Conservation (phyloP, 352 stramenopile genomes). For the Phytophthora nicotianae region DNA sequence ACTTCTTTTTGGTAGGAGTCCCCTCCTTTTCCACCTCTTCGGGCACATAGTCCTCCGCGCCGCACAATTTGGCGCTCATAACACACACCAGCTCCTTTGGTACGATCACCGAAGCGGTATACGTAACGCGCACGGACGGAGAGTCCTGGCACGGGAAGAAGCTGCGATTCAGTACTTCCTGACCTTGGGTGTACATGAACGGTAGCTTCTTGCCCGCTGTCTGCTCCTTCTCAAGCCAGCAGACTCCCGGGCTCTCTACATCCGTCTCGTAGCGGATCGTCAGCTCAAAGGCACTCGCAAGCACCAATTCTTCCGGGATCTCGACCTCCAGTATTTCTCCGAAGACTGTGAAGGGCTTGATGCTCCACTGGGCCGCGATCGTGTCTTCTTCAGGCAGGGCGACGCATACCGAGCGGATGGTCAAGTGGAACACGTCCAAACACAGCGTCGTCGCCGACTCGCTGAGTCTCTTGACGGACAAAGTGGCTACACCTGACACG, state of each 20-base stretch:
- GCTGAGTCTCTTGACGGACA: slow-evolving; percentile 41
- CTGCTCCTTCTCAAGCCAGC: slow-evolving; percentile 85
- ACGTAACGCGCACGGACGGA: slow-evolving; percentile 95
- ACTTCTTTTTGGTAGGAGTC: slow-evolving; percentile 37
- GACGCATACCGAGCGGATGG: slow-evolving; percentile 51
- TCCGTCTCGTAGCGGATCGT: slow-evolving; percentile 71
- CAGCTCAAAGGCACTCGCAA: slow-evolving; percentile 30
- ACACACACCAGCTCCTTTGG: slow-evolving; percentile 91
- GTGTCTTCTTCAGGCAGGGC: slow-evolving; percentile 17
- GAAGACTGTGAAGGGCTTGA: slow-evolving; percentile 71
- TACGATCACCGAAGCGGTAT: slow-evolving; percentile 92
- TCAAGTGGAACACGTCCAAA: slow-evolving; percentile 70
- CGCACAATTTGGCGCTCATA: slow-evolving; percentile 75
- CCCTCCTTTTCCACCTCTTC: slow-evolving; percentile 20
- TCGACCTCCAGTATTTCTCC: slow-evolving; percentile 60
- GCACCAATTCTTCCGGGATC: slow-evolving; percentile 38
- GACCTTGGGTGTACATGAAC: slow-evolving; percentile 88
- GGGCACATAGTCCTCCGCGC: slow-evolving; percentile 26
- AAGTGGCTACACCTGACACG: slow-evolving; percentile 40
- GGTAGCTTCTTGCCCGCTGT: slow-evolving; percentile 77
- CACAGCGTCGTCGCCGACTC: slow-evolving; percentile 26
- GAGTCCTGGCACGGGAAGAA: slow-evolving; percentile 93
- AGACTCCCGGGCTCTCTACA: slow-evolving; percentile 70
- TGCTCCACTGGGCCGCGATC: slow-evolving; percentile 37
- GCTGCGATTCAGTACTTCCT: slow-evolving; percentile 87